Conservation (phyloP, 2,329 filamentous ascomycete species). For the Bipolaris zeicola region DNA sequence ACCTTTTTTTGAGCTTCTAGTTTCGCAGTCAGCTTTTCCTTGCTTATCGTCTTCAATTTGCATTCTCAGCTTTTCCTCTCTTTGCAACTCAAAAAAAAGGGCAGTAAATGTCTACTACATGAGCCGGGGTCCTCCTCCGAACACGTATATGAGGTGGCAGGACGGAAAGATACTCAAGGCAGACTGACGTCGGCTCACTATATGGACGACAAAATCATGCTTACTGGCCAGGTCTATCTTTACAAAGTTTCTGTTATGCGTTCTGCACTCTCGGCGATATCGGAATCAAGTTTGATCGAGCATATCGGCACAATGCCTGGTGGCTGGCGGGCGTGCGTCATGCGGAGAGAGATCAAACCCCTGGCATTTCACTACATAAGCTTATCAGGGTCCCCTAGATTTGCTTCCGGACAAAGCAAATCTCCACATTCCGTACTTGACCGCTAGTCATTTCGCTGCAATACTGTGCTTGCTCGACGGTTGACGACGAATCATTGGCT, state of each 20-base stretch:
- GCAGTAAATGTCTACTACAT: not conserved
- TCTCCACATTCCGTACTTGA: conserved; percentile 1
- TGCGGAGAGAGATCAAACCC: not conserved
- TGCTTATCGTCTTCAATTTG: not conserved
- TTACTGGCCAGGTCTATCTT: not conserved
- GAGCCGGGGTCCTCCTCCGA: not conserved
- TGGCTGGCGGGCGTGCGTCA: conserved; percentile 3
- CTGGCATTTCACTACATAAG: not conserved
- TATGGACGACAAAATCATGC: not conserved
- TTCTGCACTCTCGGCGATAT: not conserved
- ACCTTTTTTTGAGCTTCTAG: not conserved
- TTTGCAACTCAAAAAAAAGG: not conserved
- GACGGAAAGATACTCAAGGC: not conserved
- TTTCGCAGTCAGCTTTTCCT: not conserved
- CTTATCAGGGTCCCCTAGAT: conserved; percentile 4
- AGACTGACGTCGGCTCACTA: not conserved
- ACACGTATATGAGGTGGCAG: not conserved
- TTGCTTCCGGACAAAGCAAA: conserved; percentile 2
- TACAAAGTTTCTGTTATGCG: not conserved
- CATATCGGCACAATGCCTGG: conserved; percentile 1
- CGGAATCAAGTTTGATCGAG: not conserved
- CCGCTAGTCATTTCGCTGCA: conserved; percentile 1
- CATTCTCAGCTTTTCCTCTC: not conserved
- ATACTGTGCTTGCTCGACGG: conserved; percentile 5
- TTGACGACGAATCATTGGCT: conserved; percentile 11